These are phyloP conservation scores for Actinomortierella wolfii DNA, from an alignment of 371 early-diverging fungal species.

Conservation along the genomic window DNA sequence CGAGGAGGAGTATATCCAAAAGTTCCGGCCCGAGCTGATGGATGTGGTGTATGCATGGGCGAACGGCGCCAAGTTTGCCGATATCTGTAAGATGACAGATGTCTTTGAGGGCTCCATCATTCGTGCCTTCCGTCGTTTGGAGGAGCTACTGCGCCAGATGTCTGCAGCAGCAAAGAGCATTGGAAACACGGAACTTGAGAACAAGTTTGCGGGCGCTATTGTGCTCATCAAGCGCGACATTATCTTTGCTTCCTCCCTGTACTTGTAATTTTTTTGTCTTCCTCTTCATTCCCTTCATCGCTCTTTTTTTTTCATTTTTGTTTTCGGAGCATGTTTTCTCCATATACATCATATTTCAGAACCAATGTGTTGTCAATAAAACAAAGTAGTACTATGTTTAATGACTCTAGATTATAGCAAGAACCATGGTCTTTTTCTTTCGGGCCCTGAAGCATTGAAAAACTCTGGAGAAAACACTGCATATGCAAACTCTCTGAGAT, in stretches of 20 bases:
- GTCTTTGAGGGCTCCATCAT: conserved; percentile 99
- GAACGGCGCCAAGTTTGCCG: conserved; percentile 91
- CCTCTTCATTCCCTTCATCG: no score
- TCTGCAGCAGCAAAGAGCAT: conserved; percentile 94
- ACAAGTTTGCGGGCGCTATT: conserved; percentile 94
- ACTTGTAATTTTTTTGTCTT: conserved; percentile 74
- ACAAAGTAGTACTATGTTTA: no score
- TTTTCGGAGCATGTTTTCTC: no score
- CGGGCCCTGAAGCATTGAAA: no score
- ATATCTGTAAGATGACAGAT: conserved; percentile 96
- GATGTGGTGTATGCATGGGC: conserved; percentile 98
- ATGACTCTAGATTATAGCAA: no score
- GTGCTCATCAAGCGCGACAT: conserved; percentile 98
- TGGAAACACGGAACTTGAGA: conserved; percentile 97
- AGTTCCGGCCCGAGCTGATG: conserved; percentile 94
- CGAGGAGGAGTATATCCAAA: conserved; percentile 80
- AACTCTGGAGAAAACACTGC: no score
- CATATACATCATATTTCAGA: no score
- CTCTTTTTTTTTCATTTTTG: no score
- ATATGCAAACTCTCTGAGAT: no score
- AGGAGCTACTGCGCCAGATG: conserved; percentile 98
- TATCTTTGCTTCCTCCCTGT: conserved; percentile 97
- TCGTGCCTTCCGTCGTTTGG: conserved; percentile 92
- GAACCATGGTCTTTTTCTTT: no score
- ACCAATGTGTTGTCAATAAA: no score